Base-by-base conservation (phyloP, 257 asterid genomes). In the Echites panduratus region DNA sequence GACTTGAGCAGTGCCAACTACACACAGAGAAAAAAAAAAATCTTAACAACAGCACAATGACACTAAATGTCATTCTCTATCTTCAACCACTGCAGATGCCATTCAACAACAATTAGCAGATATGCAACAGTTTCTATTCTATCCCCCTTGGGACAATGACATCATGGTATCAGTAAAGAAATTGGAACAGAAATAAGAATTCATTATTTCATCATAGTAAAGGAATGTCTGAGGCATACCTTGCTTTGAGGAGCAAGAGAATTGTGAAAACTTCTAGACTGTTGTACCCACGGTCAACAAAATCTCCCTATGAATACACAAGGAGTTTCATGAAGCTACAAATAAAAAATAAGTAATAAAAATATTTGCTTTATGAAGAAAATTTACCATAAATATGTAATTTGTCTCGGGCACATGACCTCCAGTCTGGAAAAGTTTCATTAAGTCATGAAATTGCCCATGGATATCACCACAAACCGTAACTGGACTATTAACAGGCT, bases 361-460 rank as follows among this genome's bases (percentile, higher is more conserved):
- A n/a, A n/a, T n/a, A n/a, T n/a, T n/a, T n/a, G n/a, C n/a, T n/a
- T 63, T 61, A 8, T 35, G 32, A 16, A 27, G 2, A 43, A 32
- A 49, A 40, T 68, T 73, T 83, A 95, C 99, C 99, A 95, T 95
- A 70, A 95, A 95, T 72, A 95, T 95, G 84, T 95, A 95, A 84
- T 95, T 95, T 72, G 97, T 95, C 61, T 92, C 97, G 0, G 99
- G 99, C 50, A 95, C 99, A 79, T 95, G 96, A 70, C 99, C 99
- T 78, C 99, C 99, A 64, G 99, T 92, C 84, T 90, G 96, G 80
- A 95, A 95, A 80, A 95, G 99, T 80, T 95, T 95, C 98, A 95
- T 95, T 73, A 95, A 72, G 81, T 95, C 99, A 66, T 95, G 99
- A 84, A 95, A 95, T 70, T 95, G 99, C 54, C 99, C 97, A 66